These are phyloP conservation scores for Senna siamea DNA, from an alignment of 306 rosid species.

Conservation along the genomic window DNA sequence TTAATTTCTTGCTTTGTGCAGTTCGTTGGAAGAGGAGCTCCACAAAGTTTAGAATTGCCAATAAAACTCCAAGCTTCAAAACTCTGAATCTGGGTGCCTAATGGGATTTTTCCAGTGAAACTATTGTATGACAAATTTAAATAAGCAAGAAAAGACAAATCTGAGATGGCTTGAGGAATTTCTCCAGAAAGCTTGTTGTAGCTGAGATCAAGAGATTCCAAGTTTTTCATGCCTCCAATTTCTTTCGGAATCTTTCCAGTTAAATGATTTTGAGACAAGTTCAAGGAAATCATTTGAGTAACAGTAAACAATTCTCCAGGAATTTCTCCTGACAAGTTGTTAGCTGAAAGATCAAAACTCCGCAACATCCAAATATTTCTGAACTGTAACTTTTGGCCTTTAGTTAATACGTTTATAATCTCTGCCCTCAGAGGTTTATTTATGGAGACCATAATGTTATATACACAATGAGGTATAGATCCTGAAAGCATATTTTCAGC, in stretches of 20 bases:
- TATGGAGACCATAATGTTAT: neutral
- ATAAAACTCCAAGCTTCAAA: neutral
- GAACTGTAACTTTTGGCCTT: neutral
- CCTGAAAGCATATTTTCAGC: neutral
- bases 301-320: neutral
- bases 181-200: neutral
- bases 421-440: too few species aligned
- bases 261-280: neutral
- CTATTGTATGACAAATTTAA: neutral
- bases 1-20: neutral
- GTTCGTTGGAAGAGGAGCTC: slow-evolving; percentile 2
- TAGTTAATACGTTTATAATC: neutral
- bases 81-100: neutral
- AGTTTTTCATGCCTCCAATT: neutral
- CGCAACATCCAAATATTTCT: neutral
- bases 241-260: neutral
- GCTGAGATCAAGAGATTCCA: slow-evolving; percentile 15
- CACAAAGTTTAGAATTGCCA: slow-evolving; percentile 2
- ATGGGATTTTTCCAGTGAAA: neutral
- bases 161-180: neutral
- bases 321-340: neutral
- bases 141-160: neutral
- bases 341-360: neutral
- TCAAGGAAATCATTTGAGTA: neutral
- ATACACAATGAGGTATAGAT: neutral